Base-by-base conservation (phyloP, 768 basidiomycete species). In the Galerina sulciceps region DNA sequence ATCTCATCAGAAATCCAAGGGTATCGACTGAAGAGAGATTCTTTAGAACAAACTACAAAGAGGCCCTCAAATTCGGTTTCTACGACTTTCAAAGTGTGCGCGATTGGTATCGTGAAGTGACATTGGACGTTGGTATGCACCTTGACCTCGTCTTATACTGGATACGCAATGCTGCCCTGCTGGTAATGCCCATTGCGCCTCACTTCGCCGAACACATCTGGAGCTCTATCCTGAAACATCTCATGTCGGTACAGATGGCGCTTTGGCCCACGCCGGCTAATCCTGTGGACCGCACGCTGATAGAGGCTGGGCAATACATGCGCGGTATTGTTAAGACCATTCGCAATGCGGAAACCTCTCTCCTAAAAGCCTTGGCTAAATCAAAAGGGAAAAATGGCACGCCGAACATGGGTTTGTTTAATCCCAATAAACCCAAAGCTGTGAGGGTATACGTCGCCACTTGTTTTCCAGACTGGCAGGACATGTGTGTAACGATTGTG, bases 41-140 rank as follows among this genome's bases (percentile, higher is more conserved):
- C 44, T 9, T 51, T 68, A 97, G 96, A 18, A 94, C 89, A 59
- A 86, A 91, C 72, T 99, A 91, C 87, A 99, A 99, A 75, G 94
- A 96, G 57, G 95, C 96, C 10, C 75, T 98, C 60, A 96, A 98
- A 74, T 90, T 83, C 63, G 96, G 96, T 46, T 96, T 98, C 77
- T 99, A 95, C 81, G 95, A 97, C 68, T 84, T 96, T 63, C 94
- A 98, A 72, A 89, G 85, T 48, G 81, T 87, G 2, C 91, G 97
- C 46, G 96, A 99, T 71, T 95, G 94, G 90, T 99, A 99, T 73
- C 93, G 94, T 57, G 91, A 95, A 70, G 93, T 96, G 49, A 95
- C 91, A 2, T 78, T 85, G 6, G 93, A 94, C 60, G 78, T 88
- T 48, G 93, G 94, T 23, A 97, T 99, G 94, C 96, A 99, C 74